A percentile compares a stretch with the other conserved stretches of the same genome.
These are phyloP conservation scores for Mycosphaerella sp. DNA, from an alignment of 2,329 filamentous ascomycete species.

Conservation along the genomic window DNA sequence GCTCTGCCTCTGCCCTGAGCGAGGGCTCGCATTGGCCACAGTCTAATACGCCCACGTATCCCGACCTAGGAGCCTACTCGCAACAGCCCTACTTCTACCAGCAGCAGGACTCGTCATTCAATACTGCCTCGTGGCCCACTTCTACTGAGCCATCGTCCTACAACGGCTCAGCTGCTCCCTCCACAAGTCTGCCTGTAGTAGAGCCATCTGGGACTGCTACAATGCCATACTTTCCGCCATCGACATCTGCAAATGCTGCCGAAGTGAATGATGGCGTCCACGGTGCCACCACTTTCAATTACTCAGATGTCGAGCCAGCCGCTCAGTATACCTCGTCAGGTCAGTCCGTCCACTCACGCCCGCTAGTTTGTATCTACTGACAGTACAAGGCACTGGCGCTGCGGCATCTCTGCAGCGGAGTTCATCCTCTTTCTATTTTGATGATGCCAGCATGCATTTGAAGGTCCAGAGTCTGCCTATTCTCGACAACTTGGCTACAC, in stretches of 20 bases:
- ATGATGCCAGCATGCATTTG: slow-evolving; percentile 43
- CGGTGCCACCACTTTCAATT: slow-evolving; percentile 8
- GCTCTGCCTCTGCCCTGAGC: slow-evolving; percentile 10
- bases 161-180: slow-evolving; percentile 5
- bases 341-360: slow-evolving; percentile 3
- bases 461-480: slow-evolving; percentile 57
- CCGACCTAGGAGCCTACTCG: slow-evolving; percentile 24
- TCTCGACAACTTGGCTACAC: slow-evolving; percentile 55
- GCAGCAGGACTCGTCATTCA: slow-evolving; percentile 22
- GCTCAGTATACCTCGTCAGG: slow-evolving; percentile 16
- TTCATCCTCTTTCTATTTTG: slow-evolving; percentile 29
- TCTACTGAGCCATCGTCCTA: not conserved
- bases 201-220: slow-evolving; percentile 12
- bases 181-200: slow-evolving; percentile 10
- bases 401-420: not conserved
- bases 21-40: slow-evolving; percentile 16
- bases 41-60: slow-evolving; percentile 21
- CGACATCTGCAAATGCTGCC: slow-evolving; percentile 2
- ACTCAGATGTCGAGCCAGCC: slow-evolving; percentile 10
- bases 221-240: slow-evolving; percentile 23
- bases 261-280: slow-evolving; percentile 13
- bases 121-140: slow-evolving; percentile 13
- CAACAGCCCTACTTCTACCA: slow-evolving; percentile 31
- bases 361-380: slow-evolving; percentile 29
- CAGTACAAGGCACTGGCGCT: slow-evolving; percentile 30